These are phyloP conservation scores for Penicillium riverlandense DNA, from an alignment of 495 filamentous ascomycete genomes.

Conservation along the genomic window DNA sequence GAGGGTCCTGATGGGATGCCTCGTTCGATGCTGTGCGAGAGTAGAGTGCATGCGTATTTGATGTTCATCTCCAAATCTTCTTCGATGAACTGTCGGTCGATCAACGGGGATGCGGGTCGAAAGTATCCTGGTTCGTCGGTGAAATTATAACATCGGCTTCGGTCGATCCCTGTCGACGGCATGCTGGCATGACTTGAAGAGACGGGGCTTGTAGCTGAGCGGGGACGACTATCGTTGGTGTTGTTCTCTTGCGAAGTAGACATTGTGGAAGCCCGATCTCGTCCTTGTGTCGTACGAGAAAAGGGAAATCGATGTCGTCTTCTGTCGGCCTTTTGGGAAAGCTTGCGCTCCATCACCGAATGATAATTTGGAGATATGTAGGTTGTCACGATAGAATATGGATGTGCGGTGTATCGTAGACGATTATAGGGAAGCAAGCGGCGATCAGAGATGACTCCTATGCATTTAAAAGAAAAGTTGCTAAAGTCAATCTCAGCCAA, in stretches of 20 bases:
- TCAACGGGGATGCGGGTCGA: constrained; percentile 10
- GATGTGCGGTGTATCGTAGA: too few species aligned
- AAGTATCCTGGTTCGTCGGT: constrained; percentile 17
- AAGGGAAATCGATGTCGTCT: constrained; percentile 20
- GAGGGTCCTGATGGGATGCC: constrained; percentile 14
- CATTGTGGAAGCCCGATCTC: constrained; percentile 8
- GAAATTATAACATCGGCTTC: constrained; percentile 11
- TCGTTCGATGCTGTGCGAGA: constrained; percentile 19
- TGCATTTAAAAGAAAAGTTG: too few species aligned
- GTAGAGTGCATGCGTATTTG: constrained; percentile 15
- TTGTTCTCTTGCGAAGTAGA: constrained; percentile 1
- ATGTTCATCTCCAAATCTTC: constrained; percentile 17
- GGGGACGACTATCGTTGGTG: constrained; percentile 9
- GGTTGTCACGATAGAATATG: too few species aligned
- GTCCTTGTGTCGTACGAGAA: constrained; percentile 2
- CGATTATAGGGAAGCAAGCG: too few species aligned
- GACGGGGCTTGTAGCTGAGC: constrained; percentile 12
- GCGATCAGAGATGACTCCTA: too few species aligned
- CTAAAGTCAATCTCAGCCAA: too few species aligned
- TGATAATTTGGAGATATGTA: too few species aligned
- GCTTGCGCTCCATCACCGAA: constrained; percentile 15
- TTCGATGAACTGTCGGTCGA: constrained; percentile 12
- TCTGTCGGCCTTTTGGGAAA: constrained; percentile 14
- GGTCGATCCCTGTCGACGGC: not conserved
- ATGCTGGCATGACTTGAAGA: constrained; percentile 5